A percentile compares a stretch with the other conserved stretches of the same genome.
phyloP scores from a whole-genome alignment of 305 asterid species.

The Galium porrigens region DNA sequence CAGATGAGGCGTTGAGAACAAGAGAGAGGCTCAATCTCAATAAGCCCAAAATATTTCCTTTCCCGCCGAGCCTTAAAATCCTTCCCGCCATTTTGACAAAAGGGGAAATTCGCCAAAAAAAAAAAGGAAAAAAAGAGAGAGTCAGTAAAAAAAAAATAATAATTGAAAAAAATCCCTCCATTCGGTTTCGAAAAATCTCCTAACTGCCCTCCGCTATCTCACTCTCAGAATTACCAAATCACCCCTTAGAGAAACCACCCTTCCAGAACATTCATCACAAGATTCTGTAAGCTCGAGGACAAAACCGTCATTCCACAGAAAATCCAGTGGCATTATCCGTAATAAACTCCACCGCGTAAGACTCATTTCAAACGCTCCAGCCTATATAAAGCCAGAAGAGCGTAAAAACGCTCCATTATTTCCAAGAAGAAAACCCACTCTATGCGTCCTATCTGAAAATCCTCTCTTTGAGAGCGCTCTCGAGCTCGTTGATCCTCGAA shows the following conservation, averaged over 20 bases:
- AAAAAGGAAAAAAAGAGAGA: not conserved
- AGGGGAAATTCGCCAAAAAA: not conserved
- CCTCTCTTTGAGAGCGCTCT: not conserved
- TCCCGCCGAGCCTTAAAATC: conserved; percentile 11
- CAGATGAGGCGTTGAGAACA: too few relatives aligned
- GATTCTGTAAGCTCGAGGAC: not conserved
- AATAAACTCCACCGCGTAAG: not conserved
- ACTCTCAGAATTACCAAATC: not conserved
- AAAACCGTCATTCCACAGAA: not conserved
- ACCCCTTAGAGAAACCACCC: not conserved
- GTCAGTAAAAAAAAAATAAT: too few relatives aligned
- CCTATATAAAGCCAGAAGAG: not conserved
- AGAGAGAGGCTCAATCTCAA: not conserved
- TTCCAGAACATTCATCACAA: not conserved
- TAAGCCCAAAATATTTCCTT: not conserved
- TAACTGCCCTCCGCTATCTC: not conserved
- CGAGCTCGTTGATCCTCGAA: not conserved
- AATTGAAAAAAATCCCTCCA: not conserved
- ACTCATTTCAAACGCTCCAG: not conserved
- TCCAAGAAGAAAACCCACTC: not conserved
- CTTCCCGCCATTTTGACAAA: conserved; percentile 19
- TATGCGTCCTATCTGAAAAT: not conserved
- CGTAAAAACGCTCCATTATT: not conserved
- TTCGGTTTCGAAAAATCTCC: not conserved
- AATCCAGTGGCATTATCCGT: conserved; percentile 8